Evolutionary conservation across 805 yeast species (phyloP), one percentile per base, ranked within the genome.

Genomic region (Candida rishiriensis): DNA sequence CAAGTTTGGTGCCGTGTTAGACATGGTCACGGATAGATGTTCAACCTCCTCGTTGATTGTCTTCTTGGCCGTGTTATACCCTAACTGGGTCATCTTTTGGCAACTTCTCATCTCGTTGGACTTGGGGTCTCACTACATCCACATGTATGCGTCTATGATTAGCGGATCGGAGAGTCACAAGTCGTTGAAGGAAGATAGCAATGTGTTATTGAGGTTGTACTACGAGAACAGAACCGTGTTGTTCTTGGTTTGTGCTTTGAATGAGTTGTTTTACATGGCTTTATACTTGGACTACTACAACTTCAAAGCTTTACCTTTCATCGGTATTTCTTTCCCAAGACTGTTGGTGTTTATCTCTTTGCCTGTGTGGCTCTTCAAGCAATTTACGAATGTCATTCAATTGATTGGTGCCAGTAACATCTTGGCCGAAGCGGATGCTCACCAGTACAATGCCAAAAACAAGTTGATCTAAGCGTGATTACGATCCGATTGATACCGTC

Each of bases 21-120:
- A 93, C 66, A 93, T 93, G 99, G 97, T 93, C 29, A 91, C 99
- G 15, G 99, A 93, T 64, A 76, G 99, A 60, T 93, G 97, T 63
- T 90, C 99, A 12, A 93, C 99, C 0, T 79, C 95, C 12, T 85
- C 96, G n/a, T 75, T 93, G 57, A 81, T 93, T 54, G 89, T 95
- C 63, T 93, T 78, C 64, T 72, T 93, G 46, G 79, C 93, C 53
- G 81, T 86, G 32, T 70, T 85, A 38, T 91, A 87, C 59, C 97
- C 97, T 8, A 56, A 65, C 29, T 85, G 72, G 66, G 70, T 78
- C 41, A 66, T 86, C 11, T 52, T 81, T 9, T 90, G 91, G 82
- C 99, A 93, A 69, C 55, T 87, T 21, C 72, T 93, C 54, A 81
- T 90, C 40, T 85, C 95, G 10, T 71, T 93, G 55, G 95, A 86